Evolutionary conservation across 495 filamentous ascomycete genomes (phyloP), one percentile per base, ranked within the genome.

Genomic region (Pyrenopolyporus hunteri): DNA sequence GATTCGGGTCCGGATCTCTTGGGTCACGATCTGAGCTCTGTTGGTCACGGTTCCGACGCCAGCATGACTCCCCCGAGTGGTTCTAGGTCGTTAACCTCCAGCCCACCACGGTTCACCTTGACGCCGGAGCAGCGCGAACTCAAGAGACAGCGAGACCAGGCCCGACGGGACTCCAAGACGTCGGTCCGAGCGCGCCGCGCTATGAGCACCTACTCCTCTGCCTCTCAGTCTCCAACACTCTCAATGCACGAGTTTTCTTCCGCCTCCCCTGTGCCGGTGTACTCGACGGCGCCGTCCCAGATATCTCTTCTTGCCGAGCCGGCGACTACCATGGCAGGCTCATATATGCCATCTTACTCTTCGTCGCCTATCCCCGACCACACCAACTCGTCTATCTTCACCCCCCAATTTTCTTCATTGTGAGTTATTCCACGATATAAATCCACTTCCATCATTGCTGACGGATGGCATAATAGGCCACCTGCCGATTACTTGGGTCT

Each of bases 81-180:
- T 20, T 76, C 79, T 9, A 67, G 76, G 57, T 80, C 78, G 6
- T 70, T 75, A 36, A 80, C 76, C 23, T 73, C 73, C 20, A 80
- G 79, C 71, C 77, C 78, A 3, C 76, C 79, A 2, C 70, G 76
- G 46, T 71, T 63, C 47, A 69, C 68, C 8, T 69, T 82, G 36
- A 79, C 76, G 5, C 68, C 77, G 3, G 78, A 80, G 59, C 78
- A 80, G 59, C 72, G 79, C 39, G 77, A 79, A 46, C 63, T 80
- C 3, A 82, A 80, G 64, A 73, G 76, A 36, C 79, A 82, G 51
- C 70, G 73, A 35, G 78, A 80, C 50, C 78, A 78, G 45, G 76
- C 71, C 26, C 70, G 79, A 19, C 73, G 75, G 40, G 71, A 72
- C 46, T 72, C 72, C 29, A 80, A 79, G 62, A 50, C 76, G 25